phyloP scores from a whole-genome alignment of 305 asterid species.

The Petunia hybrid region DNA sequence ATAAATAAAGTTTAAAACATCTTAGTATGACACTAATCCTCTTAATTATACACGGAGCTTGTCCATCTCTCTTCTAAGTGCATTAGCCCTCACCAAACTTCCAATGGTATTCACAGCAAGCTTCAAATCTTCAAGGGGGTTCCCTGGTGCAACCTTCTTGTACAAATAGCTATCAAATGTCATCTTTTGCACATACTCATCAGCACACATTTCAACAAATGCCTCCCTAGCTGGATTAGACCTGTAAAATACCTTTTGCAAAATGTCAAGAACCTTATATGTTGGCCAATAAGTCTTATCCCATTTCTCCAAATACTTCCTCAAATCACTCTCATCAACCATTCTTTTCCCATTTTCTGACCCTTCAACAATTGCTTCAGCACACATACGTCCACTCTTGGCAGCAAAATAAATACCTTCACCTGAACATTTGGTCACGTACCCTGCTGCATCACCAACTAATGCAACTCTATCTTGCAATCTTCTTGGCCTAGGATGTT shows the following conservation, averaged over 20 bases:
- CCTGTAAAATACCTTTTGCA: conserved; percentile 93
- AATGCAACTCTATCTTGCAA: conserved; percentile 78
- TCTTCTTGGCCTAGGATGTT: conserved; percentile 85
- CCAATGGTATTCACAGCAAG: conserved; percentile 92
- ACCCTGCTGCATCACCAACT: conserved; percentile 97
- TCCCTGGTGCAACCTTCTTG: conserved; percentile 89
- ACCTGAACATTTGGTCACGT: conserved; percentile 94
- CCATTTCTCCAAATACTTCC: conserved; percentile 93
- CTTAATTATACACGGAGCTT: conserved; percentile 57
- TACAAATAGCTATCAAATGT: conserved; percentile 92
- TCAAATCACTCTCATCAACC: conserved; percentile 87
- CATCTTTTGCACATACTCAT: conserved; percentile 94
- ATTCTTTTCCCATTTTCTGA: conserved; percentile 86
- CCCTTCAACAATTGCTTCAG: conserved; percentile 92
- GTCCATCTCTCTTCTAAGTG: conserved; percentile 88
- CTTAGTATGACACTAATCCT: conserved; percentile 13
- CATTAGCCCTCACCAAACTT: conserved; percentile 89
- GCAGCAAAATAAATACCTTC: conserved; percentile 97
- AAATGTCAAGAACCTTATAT: conserved; percentile 81
- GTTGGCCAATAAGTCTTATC: conserved; percentile 97
- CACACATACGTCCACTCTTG: conserved; percentile 96
- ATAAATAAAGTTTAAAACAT: neutral
- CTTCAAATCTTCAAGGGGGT: conserved; percentile 91
- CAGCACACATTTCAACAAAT: conserved; percentile 95
- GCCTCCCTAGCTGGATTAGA: conserved; percentile 96